Conservation (phyloP, 768 basidiomycete genomes). For the Boletus bicolor region DNA sequence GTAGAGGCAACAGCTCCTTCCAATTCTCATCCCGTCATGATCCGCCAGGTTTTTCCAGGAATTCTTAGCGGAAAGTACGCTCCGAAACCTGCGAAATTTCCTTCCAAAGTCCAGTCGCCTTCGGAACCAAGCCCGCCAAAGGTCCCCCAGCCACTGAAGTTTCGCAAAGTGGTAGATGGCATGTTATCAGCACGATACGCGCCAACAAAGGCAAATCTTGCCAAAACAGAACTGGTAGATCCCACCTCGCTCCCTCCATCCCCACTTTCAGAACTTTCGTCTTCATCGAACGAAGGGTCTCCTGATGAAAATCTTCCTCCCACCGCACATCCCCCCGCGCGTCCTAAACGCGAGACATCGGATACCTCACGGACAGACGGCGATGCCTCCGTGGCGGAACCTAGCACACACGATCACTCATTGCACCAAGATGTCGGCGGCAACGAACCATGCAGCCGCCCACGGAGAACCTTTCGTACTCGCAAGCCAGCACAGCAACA, state of each 20-base stretch:
- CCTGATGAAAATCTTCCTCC: constrained; percentile 1
- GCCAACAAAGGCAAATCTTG: constrained; percentile 15
- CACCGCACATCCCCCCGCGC: neutral
- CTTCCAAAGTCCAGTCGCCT: constrained; percentile 10
- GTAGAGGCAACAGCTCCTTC: constrained; percentile 17
- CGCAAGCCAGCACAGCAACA: constrained; percentile 41
- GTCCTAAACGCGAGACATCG: neutral
- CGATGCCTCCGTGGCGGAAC: constrained; percentile 11
- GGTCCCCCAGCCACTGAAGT: constrained; percentile 31
- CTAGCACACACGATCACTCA: constrained; percentile 1
- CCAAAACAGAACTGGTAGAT: constrained; percentile 4
- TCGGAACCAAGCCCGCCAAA: constrained; percentile 20
- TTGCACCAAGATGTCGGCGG: constrained; percentile 11
- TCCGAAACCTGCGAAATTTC: constrained; percentile 20
- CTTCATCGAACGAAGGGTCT: constrained; percentile 19
- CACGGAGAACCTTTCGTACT: constrained; percentile 50
- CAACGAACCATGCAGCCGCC: constrained; percentile 10
- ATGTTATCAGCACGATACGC: constrained; percentile 32
- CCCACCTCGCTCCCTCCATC: constrained; percentile 4
- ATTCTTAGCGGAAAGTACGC: constrained; percentile 31
- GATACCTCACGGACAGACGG: neutral
- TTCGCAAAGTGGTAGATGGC: constrained; percentile 40
- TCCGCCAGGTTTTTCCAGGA: constrained; percentile 38
- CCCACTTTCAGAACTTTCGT: constrained; percentile 26
- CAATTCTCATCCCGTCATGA: constrained; percentile 25